phyloP scores from a whole-genome alignment of 2,329 filamentous ascomycete species.

The Aspergillus phoenicis region DNA sequence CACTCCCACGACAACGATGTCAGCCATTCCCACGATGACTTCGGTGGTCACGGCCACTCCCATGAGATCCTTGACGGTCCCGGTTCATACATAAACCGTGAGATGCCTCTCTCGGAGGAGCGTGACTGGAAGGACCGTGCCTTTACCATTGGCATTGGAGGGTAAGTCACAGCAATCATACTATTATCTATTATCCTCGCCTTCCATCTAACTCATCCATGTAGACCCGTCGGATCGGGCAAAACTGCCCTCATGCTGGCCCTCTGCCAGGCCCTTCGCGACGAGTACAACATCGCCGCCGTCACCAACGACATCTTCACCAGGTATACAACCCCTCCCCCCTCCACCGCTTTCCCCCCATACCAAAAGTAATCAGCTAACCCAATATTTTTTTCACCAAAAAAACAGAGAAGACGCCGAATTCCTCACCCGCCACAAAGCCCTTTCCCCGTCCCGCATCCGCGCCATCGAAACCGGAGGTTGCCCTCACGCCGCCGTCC shows the following conservation, averaged over 20 bases:
- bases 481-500: slow-evolving; percentile 93
- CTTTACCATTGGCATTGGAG: slow-evolving; percentile 97
- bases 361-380: slow-evolving; percentile 2
- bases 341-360: neutral
- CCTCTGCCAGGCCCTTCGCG: slow-evolving; percentile 81
- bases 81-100: slow-evolving; percentile 82
- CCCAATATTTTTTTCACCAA: neutral
- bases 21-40: slow-evolving; percentile 57
- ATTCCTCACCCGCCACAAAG: slow-evolving; percentile 85
- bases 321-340: slow-evolving; percentile 44
- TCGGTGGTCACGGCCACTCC: slow-evolving; percentile 78
- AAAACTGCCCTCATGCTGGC: slow-evolving; percentile 97
- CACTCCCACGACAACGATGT: slow-evolving; percentile 43
- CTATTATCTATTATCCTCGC: neutral
- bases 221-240: slow-evolving; percentile 88
- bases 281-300: slow-evolving; percentile 82
- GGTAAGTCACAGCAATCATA: slow-evolving; percentile 60
- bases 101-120: slow-evolving; percentile 91
- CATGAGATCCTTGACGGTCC: slow-evolving; percentile 95
- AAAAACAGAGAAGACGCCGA: slow-evolving; percentile 80
- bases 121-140: slow-evolving; percentile 85
- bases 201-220: neutral
- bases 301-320: slow-evolving; percentile 99
- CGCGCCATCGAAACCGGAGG: slow-evolving; percentile 96
- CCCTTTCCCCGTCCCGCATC: slow-evolving; percentile 81